Base-by-base conservation (phyloP, 2,329 filamentous ascomycete genomes). In the Ploettnerulaceae sp. region DNA sequence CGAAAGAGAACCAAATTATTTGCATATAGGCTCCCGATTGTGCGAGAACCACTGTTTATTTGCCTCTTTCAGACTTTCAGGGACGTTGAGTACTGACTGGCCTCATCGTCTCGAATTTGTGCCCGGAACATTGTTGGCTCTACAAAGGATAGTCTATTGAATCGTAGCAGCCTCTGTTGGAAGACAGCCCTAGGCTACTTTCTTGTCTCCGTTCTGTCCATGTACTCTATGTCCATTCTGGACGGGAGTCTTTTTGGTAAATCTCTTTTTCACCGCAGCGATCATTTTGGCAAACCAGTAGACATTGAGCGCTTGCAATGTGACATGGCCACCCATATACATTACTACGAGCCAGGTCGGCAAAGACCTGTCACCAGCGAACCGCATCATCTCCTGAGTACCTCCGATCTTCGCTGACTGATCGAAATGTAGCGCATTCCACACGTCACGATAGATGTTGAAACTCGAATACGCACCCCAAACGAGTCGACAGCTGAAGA, bases 251-350 rank as follows among this genome's bases (percentile, higher is more conserved):
- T n/a, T n/a, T 12, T 51, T 51, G 8, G 45, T 41, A 28, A 58
- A 61, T 11, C 56, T 46, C 46, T 57, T 61, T 35, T 36, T 55
- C 3, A 59, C 53, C 1, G 57, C 54, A 2, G 49, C 48, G 37
- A 59, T 81, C 87, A 91, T 91, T 75, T 86, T 88, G 61, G 79
- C 72, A 64, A 90, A 90, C 87, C 87, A 91, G 67, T 81, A 86
- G 57, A 86, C 79, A 66, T 91, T 91, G 45, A 91, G 69, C n/a
- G 74, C 70, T 59, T 88, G 89, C 21, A 93, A 73, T 0, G 75
- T 78, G 6, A 85, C 44, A 65, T 91, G 91, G 55, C 77, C 79
- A 7, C 71, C 71, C n/a, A 89, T 66, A 61, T 91, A 91, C 11
- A 79, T 66, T 7, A 64, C 66, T 3, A 78, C 79, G n/a, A 91